Evolutionary conservation across 306 rosid species (phyloP).

Genomic region (Abrus pulchellus): DNA sequence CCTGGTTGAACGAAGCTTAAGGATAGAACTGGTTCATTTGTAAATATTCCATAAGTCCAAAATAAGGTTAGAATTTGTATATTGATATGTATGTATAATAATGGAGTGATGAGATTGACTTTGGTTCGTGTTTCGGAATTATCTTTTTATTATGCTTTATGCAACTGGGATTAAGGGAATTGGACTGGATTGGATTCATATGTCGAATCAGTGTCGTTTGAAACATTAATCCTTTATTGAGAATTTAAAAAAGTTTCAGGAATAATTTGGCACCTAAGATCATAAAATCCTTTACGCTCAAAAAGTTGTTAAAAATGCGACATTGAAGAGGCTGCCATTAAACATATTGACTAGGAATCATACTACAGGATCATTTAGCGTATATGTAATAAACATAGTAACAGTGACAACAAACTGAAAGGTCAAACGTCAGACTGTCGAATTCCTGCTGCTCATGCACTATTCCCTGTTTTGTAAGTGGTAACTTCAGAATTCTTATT

Average conservation of each 20-base stretch:
- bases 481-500: too few species aligned
- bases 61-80: conserved; percentile 27
- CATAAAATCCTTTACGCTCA: too few species aligned
- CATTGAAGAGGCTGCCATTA: not conserved
- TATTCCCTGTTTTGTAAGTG: not conserved
- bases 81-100: conserved; percentile 17
- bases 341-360: not conserved
- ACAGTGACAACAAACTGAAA: not conserved
- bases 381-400: not conserved
- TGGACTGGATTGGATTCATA: conserved; percentile 15
- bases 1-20: conserved; percentile 70
- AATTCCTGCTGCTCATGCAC: not conserved
- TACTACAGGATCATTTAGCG: not conserved
- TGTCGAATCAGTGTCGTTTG: not conserved
- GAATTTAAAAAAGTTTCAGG: too few species aligned
- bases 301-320: too few species aligned
- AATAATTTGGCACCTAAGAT: too few species aligned
- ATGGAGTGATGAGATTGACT: conserved; percentile 34
- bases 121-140: conserved; percentile 33
- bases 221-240: too few species aligned
- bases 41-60: conserved; percentile 52
- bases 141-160: conserved; percentile 30
- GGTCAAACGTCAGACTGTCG: not conserved
- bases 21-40: conserved; percentile 44
- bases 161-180: conserved; percentile 9